Evolutionary conservation across 2,329 filamentous ascomycete species (phyloP), one percentile per base, ranked within the genome.

Genomic region (Diaporthe ampelina): DNA sequence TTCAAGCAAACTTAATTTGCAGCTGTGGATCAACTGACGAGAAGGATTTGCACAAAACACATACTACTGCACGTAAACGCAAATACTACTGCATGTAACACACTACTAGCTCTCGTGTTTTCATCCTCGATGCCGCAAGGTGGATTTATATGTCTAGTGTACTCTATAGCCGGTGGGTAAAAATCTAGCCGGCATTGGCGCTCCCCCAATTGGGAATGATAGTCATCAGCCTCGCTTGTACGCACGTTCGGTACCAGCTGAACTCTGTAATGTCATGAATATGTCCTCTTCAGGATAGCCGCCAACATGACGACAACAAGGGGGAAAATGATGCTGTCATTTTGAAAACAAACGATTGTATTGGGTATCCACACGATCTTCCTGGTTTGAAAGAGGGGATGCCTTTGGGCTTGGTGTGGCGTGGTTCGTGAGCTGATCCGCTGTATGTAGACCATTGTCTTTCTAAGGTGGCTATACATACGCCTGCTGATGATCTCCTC

Each of bases 231-330:
- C n/a, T 8, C 37, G 1, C 21, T 24, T 59, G 57, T n/a, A 15
- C 32, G 57, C 17, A 11, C 21, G 32, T 37, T 24, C 35, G 57
- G 57, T 40, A 40, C 37, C 37, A 40, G 37, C 37, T 40, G 37
- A 40, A 40, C 9, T 13, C 11, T 40, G 11, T 13, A 40, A 40
- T 40, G 37, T 40, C 37, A 40, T 40, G 37, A 40, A 40, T 24
- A 19, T 59, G 21, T 59, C 57, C 57, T 40, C 11, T 15, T 59
- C 57, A 40, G 57, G 57, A 40, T 19, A 59, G 57, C 13, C 57
- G 21, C 57, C 37, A 40, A 59, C 57, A 59, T 59, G 35, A 59
- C n/a, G 57, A 59, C n/a, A 40, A 24, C 21, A 40, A 40, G 37
- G 35, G 57, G n/a, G 13, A 24, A 24, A 13, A 59, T 24, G 37